A percentile compares a stretch with the other conserved stretches of the same genome.
These are phyloP conservation scores for Margaritispora aquatica DNA, from an alignment of 495 filamentous ascomycete genomes.

Conservation along the genomic window DNA sequence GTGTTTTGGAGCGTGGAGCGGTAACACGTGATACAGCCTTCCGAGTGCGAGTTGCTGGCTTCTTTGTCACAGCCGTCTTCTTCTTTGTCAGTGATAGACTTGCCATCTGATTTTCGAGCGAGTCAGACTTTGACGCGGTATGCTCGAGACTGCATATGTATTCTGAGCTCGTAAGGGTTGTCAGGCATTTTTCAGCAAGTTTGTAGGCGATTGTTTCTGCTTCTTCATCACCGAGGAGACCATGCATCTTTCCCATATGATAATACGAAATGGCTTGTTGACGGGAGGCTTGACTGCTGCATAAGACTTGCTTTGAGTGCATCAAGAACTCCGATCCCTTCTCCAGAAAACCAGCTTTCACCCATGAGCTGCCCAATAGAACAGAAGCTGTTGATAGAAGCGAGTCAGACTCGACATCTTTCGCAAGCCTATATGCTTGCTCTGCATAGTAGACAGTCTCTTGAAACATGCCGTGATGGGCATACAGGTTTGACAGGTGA, in stretches of 20 bases:
- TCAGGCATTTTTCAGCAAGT: constrained; percentile 17
- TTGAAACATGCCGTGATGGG: constrained; percentile 77
- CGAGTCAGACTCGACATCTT: constrained; percentile 55
- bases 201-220: constrained; percentile 25
- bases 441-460: constrained; percentile 89
- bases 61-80: constrained; percentile 5
- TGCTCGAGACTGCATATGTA: constrained; percentile 16
- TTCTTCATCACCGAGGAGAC: constrained; percentile 33
- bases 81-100: constrained; percentile 26
- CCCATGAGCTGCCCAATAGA: constrained; percentile 57
- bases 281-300: constrained; percentile 24
- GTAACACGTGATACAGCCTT: constrained; percentile 18
- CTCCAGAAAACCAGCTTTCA: constrained; percentile 52
- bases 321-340: constrained; percentile 57
- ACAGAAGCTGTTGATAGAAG: constrained; percentile 48
- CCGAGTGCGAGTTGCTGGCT: constrained; percentile 18
- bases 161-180: constrained; percentile 1
- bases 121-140: not conserved
- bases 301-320: constrained; percentile 37
- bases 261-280: constrained; percentile 30
- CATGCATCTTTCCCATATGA: constrained; percentile 38
- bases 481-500: constrained; percentile 68
- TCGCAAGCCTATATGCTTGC: constrained; percentile 73
- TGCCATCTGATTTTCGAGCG: constrained; percentile 42
- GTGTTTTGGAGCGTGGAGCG: constrained; percentile 16